Percentiles rank a stretch among this genome's conserved stretches.
Evolutionary conservation across 805 yeast genomes (phyloP).

Genomic region (Maudiozyma saulgeensis): DNA sequence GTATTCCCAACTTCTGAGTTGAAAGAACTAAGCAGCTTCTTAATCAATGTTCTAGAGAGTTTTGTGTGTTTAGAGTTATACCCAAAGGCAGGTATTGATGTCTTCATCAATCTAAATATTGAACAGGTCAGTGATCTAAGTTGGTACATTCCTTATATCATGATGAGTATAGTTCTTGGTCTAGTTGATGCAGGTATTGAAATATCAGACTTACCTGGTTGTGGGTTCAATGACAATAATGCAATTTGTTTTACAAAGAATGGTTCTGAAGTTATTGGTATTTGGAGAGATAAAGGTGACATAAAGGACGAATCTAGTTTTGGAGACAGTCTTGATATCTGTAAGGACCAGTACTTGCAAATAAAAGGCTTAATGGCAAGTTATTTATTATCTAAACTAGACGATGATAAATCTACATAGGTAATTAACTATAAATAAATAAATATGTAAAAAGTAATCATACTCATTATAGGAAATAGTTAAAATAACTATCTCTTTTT

Average conservation of each 20-base stretch:
- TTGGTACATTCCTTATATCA: conserved; percentile 31
- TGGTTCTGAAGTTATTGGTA: conserved; percentile 50
- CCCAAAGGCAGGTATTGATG: conserved; percentile 83
- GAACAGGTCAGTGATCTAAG: conserved; percentile 10
- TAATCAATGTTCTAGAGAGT: conserved; percentile 31
- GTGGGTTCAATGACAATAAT: conserved; percentile 40
- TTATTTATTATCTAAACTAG: conserved; percentile 7
- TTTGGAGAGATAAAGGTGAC: conserved; percentile 40
- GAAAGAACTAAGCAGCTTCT: conserved; percentile 36
- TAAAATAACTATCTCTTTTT: not conserved
- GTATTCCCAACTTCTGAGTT: conserved; percentile 18
- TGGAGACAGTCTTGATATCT: conserved; percentile 31
- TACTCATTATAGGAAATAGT: not conserved
- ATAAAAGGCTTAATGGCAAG: conserved; percentile 16
- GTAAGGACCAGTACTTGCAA: conserved; percentile 28
- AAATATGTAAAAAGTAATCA: not conserved
- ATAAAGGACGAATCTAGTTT: conserved; percentile 11
- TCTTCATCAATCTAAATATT: conserved; percentile 55
- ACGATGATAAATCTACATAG: not conserved
- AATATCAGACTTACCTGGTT: conserved; percentile 62
- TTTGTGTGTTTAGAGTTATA: conserved; percentile 50
- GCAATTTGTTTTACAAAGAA: conserved; percentile 47
- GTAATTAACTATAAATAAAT: too few relatives aligned
- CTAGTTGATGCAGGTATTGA: conserved; percentile 81
- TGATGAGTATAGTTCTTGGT: conserved; percentile 49